Percentiles rank a stretch among this genome's conserved stretches.
phyloP scores from a whole-genome alignment of 106 monocot genomes.

The Posidonia australis region DNA sequence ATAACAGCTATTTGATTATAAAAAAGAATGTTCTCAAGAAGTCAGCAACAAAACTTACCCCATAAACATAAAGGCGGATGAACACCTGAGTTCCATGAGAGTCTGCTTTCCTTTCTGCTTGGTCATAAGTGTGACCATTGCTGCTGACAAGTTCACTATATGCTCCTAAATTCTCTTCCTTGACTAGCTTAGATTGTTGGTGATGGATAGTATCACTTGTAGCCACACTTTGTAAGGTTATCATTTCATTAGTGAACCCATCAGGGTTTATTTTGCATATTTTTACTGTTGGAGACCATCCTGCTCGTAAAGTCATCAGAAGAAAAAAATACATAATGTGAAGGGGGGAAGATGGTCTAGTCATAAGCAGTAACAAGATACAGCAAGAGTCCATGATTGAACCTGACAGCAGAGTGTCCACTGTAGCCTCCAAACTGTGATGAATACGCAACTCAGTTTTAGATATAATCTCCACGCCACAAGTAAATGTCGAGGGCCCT shows the following conservation, averaged over 20 bases:
- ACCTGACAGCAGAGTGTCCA: slow-evolving; percentile 91
- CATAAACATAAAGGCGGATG: slow-evolving; percentile 56
- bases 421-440: slow-evolving; percentile 60
- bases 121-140: slow-evolving; percentile 10
- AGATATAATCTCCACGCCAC: slow-evolving; percentile 74
- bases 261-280: slow-evolving; percentile 32
- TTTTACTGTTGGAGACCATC: slow-evolving; percentile 45
- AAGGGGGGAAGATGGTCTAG: not conserved
- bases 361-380: not conserved
- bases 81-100: slow-evolving; percentile 17
- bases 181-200: slow-evolving; percentile 5
- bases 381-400: not conserved
- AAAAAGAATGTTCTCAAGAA: too few relatives aligned
- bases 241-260: slow-evolving; percentile 19
- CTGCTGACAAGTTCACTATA: slow-evolving; percentile 17
- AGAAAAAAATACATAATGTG: not conserved
- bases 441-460: slow-evolving; percentile 78
- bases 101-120: slow-evolving; percentile 15
- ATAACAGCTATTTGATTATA: too few relatives aligned
- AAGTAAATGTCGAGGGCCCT: slow-evolving; percentile 86
- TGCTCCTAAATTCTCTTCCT: slow-evolving; percentile 17
- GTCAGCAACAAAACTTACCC: slow-evolving; percentile 37
- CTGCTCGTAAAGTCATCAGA: slow-evolving; percentile 18
- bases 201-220: slow-evolving; percentile 3
- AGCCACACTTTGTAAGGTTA: slow-evolving; percentile 8